Evolutionary conservation across 2,329 filamentous ascomycete species (phyloP), one percentile per base, ranked within the genome.

Genomic region (Epichloe coenophiala): DNA sequence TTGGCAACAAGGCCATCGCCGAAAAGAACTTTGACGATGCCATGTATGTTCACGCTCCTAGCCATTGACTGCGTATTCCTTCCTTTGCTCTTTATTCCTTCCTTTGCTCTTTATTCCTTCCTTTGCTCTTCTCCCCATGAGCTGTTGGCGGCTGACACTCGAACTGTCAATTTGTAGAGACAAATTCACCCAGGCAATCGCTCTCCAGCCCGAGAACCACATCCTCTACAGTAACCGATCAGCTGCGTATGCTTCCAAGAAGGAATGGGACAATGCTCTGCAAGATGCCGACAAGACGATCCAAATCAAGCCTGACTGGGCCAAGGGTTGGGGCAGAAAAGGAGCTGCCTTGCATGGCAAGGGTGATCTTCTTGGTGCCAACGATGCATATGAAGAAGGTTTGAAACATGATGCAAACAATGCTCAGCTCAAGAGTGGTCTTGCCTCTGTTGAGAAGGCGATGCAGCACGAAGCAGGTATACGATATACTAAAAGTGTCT

Each of bases 211-310:
- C 47, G 72, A 75, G 55, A 98, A 98, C 70, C 93, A 98, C 70
- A 91, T 98, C 59, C 85, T 98, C 52, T 98, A 91, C 78, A 97
- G 90, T 64, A 98, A 98, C 73, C 84, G 93, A 59, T 97, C 93
- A 33, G 93, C 81, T 51, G 81, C 81, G 44, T 80, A 95, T 64
- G 88, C 91, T 43, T 96, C 93, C 49, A 86, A 95, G 69, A 88
- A 83, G 68, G 82, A 97, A 53, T 98, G 86, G 76, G 74, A 86
- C 56, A 78, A 84, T 58, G 93, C 93, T 19, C 73, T 97, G 27
- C 77, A 85, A 56, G 93, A 98, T 75, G 93, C 93, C 52, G 84
- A 84, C 64, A 96, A 96, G 77, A 93, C 88, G 3, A 94, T 86
- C 50, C 81, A 95, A 70, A 75, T 98, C 67, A 97, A 98, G 76